Evolutionary conservation across 805 yeast species (phyloP).

Genomic region (Starmerella bombi): DNA sequence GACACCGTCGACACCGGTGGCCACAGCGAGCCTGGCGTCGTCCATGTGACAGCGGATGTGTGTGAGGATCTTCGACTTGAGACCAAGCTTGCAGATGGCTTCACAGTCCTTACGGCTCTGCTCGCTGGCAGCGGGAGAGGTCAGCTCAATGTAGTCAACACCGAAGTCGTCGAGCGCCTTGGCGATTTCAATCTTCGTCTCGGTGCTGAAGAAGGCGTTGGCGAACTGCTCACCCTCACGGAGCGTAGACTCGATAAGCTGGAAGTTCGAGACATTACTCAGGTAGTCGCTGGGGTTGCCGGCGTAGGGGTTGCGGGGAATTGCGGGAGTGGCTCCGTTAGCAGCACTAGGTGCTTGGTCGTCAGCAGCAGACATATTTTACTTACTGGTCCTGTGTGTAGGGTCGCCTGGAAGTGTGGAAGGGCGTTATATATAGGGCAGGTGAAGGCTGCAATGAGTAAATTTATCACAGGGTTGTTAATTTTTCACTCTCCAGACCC

Average conservation of each 20-base stretch:
- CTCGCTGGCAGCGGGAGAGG: constrained; percentile 96
- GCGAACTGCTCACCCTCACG: constrained; percentile 99
- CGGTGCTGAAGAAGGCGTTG: constrained; percentile 88
- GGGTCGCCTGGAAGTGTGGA: neutral
- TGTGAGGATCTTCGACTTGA: constrained; percentile 88
- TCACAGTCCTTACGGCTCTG: constrained; percentile 89
- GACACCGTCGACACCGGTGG: constrained; percentile 98
- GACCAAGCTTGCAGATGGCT: constrained; percentile 93
- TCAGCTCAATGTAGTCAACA: constrained; percentile 92
- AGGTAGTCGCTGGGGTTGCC: constrained; percentile 88
- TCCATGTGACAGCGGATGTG: constrained; percentile 99
- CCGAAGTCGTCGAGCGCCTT: constrained; percentile 95
- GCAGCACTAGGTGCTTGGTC: constrained; percentile 9
- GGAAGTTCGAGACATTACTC: constrained; percentile 78
- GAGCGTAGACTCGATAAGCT: constrained; percentile 85
- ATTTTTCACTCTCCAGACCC: too few species aligned
- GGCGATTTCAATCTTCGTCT: constrained; percentile 92
- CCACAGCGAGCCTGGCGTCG: constrained; percentile 93
- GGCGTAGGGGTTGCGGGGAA: constrained; percentile 65
- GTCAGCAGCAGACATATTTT: constrained; percentile 1
- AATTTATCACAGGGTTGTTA: too few species aligned
- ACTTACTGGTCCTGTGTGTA: neutral
- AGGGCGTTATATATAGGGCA: neutral
- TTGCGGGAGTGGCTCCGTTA: constrained; percentile 19
- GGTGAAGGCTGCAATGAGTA: neutral